Percentiles rank a stretch among this genome's conserved stretches.
phyloP scores from a whole-genome alignment of 306 rosid genomes.

The Arachis stenosperma region DNA sequence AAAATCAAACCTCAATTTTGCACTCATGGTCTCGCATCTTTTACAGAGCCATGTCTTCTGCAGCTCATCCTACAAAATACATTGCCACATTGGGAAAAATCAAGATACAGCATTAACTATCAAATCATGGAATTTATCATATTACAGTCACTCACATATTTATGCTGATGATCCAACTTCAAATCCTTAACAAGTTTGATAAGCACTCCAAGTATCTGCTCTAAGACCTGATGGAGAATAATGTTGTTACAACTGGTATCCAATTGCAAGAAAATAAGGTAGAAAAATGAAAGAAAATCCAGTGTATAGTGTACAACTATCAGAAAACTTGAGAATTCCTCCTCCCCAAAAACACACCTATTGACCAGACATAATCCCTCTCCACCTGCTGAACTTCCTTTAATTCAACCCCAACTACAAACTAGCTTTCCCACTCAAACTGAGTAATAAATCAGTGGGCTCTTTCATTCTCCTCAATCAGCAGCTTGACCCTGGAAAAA shows the following conservation, averaged over 20 bases:
- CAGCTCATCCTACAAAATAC: constrained; percentile 67
- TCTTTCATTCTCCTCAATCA: constrained; percentile 86
- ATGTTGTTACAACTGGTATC: background rate
- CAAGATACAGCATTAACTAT: constrained; percentile 26
- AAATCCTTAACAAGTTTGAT: constrained; percentile 89
- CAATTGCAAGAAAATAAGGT: too few species aligned
- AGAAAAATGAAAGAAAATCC: too few species aligned
- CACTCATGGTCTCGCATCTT: constrained; percentile 92
- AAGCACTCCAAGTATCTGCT: constrained; percentile 92
- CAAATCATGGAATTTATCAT: constrained; percentile 29
- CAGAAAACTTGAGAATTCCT: too few species aligned
- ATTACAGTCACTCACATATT: constrained; percentile 58
- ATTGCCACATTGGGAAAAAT: constrained; percentile 5
- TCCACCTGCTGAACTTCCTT: too few species aligned
- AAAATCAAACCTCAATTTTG: constrained; percentile 77
- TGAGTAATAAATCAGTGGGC: constrained; percentile 8
- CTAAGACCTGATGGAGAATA: constrained; percentile 67
- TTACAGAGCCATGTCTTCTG: constrained; percentile 93
- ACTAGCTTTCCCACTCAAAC: too few species aligned
- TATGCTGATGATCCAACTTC: constrained; percentile 93
- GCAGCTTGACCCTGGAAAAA: constrained; percentile 73
- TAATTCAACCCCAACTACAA: too few species aligned
- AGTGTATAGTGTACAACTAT: too few species aligned
- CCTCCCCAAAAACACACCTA: too few species aligned
- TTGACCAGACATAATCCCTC: too few species aligned